Conservation (phyloP, 331 rosid species). For the Spiraea crenata region DNA sequence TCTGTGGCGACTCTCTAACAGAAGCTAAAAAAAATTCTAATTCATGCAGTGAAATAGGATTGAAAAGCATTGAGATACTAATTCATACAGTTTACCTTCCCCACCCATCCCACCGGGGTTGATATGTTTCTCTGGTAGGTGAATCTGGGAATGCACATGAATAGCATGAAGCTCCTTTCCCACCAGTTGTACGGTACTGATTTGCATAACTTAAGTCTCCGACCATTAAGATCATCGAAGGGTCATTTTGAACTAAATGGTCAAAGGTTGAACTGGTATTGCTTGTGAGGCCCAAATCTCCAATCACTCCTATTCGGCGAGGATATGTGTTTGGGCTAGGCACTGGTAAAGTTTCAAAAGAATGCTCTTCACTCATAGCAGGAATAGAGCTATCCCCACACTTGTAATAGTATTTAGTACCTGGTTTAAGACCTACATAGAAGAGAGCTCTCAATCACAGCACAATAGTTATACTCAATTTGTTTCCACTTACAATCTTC, state of each 20-base stretch:
- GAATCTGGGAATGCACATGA: constrained; percentile 84
- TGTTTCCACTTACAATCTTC: constrained; percentile 1
- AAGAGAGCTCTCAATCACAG: constrained; percentile 19
- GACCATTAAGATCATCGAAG: constrained; percentile 79
- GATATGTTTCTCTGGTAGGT: constrained; percentile 84
- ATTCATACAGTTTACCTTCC: constrained; percentile 63
- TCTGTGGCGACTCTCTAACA: neutral
- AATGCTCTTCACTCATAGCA: constrained; percentile 67
- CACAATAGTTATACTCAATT: constrained; percentile 4
- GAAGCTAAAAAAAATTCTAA: neutral
- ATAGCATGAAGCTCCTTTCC: constrained; percentile 80
- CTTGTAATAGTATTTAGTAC: constrained; percentile 65
- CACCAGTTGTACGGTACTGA: constrained; percentile 87
- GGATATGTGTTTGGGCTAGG: constrained; percentile 60
- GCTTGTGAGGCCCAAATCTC: constrained; percentile 93
- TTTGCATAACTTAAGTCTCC: constrained; percentile 82
- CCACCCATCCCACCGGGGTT: constrained; percentile 99
- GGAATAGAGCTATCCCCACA: constrained; percentile 82
- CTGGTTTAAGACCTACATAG: constrained; percentile 71
- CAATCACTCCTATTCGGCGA: constrained; percentile 63
- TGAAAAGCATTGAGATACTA: neutral
- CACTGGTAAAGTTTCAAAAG: constrained; percentile 51
- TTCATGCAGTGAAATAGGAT: neutral
- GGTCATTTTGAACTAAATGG: constrained; percentile 70
- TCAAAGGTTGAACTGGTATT: constrained; percentile 76